A percentile compares a stretch with the other conserved stretches of the same genome.
Evolutionary conservation across 2,329 filamentous ascomycete genomes (phyloP).

Genomic region (Fusarium ambrosium): DNA sequence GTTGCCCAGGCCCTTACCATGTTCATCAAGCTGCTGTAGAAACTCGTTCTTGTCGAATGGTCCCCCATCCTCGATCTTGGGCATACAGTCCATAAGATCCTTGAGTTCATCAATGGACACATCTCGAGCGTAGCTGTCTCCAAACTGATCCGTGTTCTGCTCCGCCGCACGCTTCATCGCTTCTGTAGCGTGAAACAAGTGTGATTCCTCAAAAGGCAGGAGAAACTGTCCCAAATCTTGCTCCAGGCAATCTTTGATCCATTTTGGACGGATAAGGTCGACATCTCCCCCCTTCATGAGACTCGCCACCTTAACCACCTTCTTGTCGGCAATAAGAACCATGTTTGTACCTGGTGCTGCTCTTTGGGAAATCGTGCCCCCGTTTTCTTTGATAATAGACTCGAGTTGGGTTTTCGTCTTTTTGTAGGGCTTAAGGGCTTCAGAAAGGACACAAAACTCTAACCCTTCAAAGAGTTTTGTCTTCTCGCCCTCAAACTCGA

Average conservation of each 20-base stretch:
- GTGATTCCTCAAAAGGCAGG: conserved; percentile 71
- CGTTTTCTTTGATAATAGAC: conserved; percentile 83
- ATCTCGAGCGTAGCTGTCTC: conserved; percentile 86
- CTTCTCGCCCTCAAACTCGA: conserved; percentile 66
- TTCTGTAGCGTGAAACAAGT: conserved; percentile 79
- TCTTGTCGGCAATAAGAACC: conserved; percentile 84
- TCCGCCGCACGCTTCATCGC: conserved; percentile 67
- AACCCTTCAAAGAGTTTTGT: conserved; percentile 80
- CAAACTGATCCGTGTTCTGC: conserved; percentile 79
- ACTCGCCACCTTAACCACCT: conserved; percentile 84
- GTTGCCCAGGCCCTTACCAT: conserved; percentile 64
- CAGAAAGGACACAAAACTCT: conserved; percentile 87
- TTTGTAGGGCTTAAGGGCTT: conserved; percentile 77
- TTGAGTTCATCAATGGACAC: conserved; percentile 73
- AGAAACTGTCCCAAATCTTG: conserved; percentile 70
- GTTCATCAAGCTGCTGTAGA: conserved; percentile 67
- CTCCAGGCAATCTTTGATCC: conserved; percentile 86
- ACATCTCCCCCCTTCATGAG: conserved; percentile 78
- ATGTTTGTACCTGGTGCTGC: conserved; percentile 73
- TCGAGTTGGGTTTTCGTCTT: conserved; percentile 86
- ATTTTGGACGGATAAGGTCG: conserved; percentile 82
- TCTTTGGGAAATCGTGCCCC: conserved; percentile 83
- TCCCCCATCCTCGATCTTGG: conserved; percentile 58
- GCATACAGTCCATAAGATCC: conserved; percentile 64
- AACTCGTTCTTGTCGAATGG: conserved; percentile 63